Conservation (phyloP, 208 protist species). For the Leishmania arabica region DNA sequence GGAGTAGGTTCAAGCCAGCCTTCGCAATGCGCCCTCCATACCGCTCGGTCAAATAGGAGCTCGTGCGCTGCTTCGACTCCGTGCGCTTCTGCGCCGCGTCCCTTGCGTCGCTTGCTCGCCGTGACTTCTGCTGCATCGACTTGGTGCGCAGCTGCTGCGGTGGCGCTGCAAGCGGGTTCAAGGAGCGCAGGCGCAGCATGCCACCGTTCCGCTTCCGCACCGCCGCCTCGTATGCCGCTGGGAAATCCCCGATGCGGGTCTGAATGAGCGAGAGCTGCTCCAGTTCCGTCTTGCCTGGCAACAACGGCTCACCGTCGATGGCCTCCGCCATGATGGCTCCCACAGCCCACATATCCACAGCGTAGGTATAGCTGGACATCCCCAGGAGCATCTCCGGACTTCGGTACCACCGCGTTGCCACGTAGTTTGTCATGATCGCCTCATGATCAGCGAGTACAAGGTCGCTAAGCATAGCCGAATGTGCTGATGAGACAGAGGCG, state of each 20-base stretch:
- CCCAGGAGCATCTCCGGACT: slow-evolving; percentile 93
- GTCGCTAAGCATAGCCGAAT: slow-evolving; percentile 33
- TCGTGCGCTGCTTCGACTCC: slow-evolving; percentile 4
- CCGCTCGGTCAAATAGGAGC: slow-evolving; percentile 39
- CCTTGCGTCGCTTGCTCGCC: background rate
- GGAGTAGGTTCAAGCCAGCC: slow-evolving; percentile 62
- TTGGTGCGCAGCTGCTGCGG: background rate
- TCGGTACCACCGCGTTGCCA: slow-evolving; percentile 93
- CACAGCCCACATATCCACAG: slow-evolving; percentile 92
- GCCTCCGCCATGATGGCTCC: slow-evolving; percentile 93
- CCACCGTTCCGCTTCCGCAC: slow-evolving; percentile 50
- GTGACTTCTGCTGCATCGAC: background rate
- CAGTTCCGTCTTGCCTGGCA: slow-evolving; percentile 86
- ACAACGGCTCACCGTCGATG: slow-evolving; percentile 74
- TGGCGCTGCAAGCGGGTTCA: slow-evolving; percentile 17
- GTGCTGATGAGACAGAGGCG: background rate
- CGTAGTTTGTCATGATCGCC: slow-evolving; percentile 86
- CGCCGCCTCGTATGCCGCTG: slow-evolving; percentile 41
- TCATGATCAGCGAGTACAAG: slow-evolving; percentile 47
- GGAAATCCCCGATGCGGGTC: slow-evolving; percentile 64
- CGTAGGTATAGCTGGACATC: slow-evolving; percentile 68
- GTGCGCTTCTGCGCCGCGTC: background rate
- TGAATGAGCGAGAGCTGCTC: slow-evolving; percentile 90
- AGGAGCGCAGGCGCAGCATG: slow-evolving; percentile 26
- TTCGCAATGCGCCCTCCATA: slow-evolving; percentile 38